Evolutionary conservation across 2,329 filamentous ascomycete species (phyloP).

Genomic region (Penicillium sp.): DNA sequence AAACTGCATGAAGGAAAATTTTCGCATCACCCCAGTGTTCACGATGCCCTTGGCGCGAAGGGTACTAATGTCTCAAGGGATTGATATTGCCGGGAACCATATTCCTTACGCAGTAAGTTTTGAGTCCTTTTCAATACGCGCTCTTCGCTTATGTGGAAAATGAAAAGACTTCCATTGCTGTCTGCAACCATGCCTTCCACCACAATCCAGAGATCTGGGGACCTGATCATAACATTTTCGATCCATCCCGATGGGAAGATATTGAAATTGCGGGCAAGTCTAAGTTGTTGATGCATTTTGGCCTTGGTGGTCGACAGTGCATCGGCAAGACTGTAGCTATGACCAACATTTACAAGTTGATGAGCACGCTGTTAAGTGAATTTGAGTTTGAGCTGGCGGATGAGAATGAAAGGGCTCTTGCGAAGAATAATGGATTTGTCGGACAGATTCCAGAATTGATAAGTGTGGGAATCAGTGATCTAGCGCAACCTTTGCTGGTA

Average conservation of each 20-base stretch:
- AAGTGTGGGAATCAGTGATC: constrained; percentile 14
- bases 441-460: constrained; percentile 5
- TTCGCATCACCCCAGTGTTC: constrained; percentile 36
- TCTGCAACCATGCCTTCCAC: constrained; percentile 37
- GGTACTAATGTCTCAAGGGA: constrained; percentile 25
- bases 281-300: constrained; percentile 36
- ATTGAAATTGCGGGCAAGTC: constrained; percentile 14
- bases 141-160: neutral
- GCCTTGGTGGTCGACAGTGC: constrained; percentile 32
- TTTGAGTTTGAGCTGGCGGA: constrained; percentile 34
- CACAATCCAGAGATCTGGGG: constrained; percentile 35
- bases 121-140: too few relatives aligned
- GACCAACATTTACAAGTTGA: constrained; percentile 36
- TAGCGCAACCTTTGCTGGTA: constrained; percentile 9
- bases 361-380: constrained; percentile 29
- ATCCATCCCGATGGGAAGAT: constrained; percentile 30
- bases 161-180: constrained; percentile 29
- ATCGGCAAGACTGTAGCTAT: constrained; percentile 37
- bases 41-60: constrained; percentile 33
- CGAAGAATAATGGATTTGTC: neutral
- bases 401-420: neutral
- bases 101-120: constrained; percentile 27
- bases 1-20: constrained; percentile 34
- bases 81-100: constrained; percentile 24
- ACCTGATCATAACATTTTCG: constrained; percentile 30